Conservation (phyloP, 176 grass and related monocot species). For the Aegilops longissima region DNA sequence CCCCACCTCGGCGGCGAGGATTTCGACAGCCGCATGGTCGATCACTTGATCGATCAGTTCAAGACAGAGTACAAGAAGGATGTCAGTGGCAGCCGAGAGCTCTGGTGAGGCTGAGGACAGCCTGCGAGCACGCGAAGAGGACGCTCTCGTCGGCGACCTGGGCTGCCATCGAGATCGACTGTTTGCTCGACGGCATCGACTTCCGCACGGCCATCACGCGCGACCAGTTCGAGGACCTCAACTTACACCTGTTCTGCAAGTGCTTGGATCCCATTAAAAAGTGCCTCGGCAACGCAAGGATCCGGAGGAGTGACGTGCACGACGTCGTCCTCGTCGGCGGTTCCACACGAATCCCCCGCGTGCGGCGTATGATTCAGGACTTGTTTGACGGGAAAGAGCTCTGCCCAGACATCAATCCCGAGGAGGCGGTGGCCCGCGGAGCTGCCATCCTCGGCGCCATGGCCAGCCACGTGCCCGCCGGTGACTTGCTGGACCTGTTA, state of each 20-base stretch:
- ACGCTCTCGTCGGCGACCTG: slow-evolving; percentile 6
- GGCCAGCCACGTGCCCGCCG: background rate
- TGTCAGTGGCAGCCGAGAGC: slow-evolving; percentile 13
- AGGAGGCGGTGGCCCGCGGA: slow-evolving; percentile 32
- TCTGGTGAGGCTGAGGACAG: slow-evolving; percentile 22
- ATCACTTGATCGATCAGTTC: slow-evolving; percentile 32
- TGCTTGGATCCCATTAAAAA: slow-evolving; percentile 43
- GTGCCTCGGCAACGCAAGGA: slow-evolving; percentile 25
- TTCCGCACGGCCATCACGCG: slow-evolving; percentile 38
- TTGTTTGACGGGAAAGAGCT: slow-evolving; percentile 35
- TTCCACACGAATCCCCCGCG: slow-evolving; percentile 35
- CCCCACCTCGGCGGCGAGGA: slow-evolving; percentile 38
- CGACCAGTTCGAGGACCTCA: slow-evolving; percentile 47
- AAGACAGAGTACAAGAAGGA: slow-evolving; percentile 27
- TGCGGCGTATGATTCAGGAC: slow-evolving; percentile 25
- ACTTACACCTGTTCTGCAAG: slow-evolving; percentile 47
- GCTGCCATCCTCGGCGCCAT: slow-evolving; percentile 30
- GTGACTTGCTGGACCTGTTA: slow-evolving; percentile 25
- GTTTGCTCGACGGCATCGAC: slow-evolving; percentile 38
- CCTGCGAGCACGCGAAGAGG: slow-evolving; percentile 45
- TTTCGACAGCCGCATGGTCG: slow-evolving; percentile 37
- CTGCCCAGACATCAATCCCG: slow-evolving; percentile 31
- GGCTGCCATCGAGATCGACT: slow-evolving; percentile 25
- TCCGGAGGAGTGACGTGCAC: slow-evolving; percentile 35
- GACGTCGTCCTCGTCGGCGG: slow-evolving; percentile 39